Conservation (phyloP, 1,284 basidiomycete genomes). For the Earliella scabrosa region DNA sequence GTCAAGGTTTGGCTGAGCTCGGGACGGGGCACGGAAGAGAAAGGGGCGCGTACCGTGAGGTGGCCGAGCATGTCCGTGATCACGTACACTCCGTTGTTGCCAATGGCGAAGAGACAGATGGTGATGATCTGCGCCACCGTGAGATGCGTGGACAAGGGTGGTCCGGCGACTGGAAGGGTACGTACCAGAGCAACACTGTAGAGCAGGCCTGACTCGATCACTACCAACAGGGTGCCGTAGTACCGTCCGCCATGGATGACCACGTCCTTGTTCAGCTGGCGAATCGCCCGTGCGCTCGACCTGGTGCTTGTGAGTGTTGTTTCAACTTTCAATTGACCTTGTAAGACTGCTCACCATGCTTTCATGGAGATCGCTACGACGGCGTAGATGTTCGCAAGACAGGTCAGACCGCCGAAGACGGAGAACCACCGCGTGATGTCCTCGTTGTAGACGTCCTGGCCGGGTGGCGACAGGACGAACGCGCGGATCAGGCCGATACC, state of each 20-base stretch:
- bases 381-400: constrained; percentile 1
- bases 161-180: too few species aligned
- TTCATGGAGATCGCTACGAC: background rate
- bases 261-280: background rate
- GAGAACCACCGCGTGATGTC: background rate
- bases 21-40: too few species aligned
- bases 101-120: background rate
- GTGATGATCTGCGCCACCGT: background rate
- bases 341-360: constrained; percentile 5
- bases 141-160: too few species aligned
- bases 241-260: background rate
- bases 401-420: background rate
- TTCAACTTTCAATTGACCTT: too few species aligned
- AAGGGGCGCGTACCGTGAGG: background rate
- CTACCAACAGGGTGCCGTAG: background rate
- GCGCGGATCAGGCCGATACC: background rate
- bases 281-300: background rate
- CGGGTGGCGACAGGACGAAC: background rate
- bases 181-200: background rate
- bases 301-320: too few species aligned
- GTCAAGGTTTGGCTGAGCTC: too few species aligned
- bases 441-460: background rate
- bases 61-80: background rate
- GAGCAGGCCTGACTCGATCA: background rate
- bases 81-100: background rate